Conservation (phyloP, 345 rosid species). For the Citrus cavaleriei region DNA sequence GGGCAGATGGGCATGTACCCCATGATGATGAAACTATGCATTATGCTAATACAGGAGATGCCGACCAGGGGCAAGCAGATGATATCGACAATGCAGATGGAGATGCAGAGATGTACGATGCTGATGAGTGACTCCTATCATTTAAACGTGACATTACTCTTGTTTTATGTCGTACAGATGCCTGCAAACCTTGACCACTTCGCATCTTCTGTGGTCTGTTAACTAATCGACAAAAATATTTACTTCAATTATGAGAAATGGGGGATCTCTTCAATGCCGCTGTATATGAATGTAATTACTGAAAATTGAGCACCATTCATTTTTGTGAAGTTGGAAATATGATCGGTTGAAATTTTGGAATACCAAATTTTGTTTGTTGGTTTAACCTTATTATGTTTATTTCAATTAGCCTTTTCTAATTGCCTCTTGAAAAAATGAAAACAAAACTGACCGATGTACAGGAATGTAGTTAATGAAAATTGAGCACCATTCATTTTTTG, state of each 20-base stretch:
- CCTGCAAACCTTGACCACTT: not conserved
- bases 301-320: not conserved
- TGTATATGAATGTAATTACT: not conserved
- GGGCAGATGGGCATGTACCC: conserved; percentile 14
- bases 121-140: not conserved
- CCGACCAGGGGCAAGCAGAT: conserved; percentile 37
- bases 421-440: too few relatives aligned
- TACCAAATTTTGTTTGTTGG: too few relatives aligned
- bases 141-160: not conserved
- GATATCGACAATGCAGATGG: conserved; percentile 48
- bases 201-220: too few relatives aligned
- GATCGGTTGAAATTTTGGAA: too few relatives aligned
- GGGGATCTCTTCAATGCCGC: too few relatives aligned
- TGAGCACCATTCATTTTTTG: not conserved
- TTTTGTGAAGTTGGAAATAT: too few relatives aligned
- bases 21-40: conserved; percentile 23
- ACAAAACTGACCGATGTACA: too few relatives aligned
- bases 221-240: not conserved
- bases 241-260: not conserved
- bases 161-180: not conserved
- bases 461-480: not conserved
- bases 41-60: conserved; percentile 24
- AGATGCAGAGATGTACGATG: conserved; percentile 42
- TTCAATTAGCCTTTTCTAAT: too few relatives aligned
- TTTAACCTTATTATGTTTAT: too few relatives aligned